A percentile compares a stretch with the other conserved stretches of the same genome.
Conservation (phyloP, 768 basidiomycete species). For the Macrolepiota fuliginosa region DNA sequence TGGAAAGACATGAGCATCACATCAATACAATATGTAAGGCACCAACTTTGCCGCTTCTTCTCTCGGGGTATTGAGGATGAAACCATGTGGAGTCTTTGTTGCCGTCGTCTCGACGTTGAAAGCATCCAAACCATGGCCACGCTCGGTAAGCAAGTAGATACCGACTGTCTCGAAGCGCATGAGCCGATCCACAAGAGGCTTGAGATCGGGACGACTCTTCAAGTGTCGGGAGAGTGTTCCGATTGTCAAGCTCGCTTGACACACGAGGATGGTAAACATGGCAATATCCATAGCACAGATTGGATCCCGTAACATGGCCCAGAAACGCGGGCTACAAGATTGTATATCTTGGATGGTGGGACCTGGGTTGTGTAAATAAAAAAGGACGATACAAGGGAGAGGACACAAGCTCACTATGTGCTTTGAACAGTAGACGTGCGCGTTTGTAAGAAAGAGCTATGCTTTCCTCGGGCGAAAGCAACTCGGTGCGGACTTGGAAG, state of each 20-base stretch:
- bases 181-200: conserved; percentile 45
- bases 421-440: conserved; percentile 45
- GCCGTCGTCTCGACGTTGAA: conserved; percentile 64
- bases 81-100: conserved; percentile 46
- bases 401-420: conserved; percentile 38
- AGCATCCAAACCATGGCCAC: conserved; percentile 59
- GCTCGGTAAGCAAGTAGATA: conserved; percentile 51
- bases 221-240: conserved; percentile 54
- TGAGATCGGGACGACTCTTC: conserved; percentile 45
- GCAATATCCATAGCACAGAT: conserved; percentile 49
- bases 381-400: conserved; percentile 5
- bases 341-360: conserved; percentile 47
- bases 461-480: conserved; percentile 43
- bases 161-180: conserved; percentile 53
- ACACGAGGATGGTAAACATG: conserved; percentile 51
- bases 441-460: conserved; percentile 49
- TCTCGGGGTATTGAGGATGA: conserved; percentile 52
- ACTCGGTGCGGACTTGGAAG: conserved; percentile 41
- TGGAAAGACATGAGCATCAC: conserved; percentile 20
- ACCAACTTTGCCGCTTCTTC: conserved; percentile 59
- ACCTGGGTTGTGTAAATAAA: conserved; percentile 24
- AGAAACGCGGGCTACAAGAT: conserved; percentile 45
- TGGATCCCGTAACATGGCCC: conserved; percentile 54
- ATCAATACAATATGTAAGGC: neutral
- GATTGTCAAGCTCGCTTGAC: conserved; percentile 50